Base-by-base conservation (phyloP, 2,329 filamentous ascomycete species). In the Harringtonia aguacate region DNA sequence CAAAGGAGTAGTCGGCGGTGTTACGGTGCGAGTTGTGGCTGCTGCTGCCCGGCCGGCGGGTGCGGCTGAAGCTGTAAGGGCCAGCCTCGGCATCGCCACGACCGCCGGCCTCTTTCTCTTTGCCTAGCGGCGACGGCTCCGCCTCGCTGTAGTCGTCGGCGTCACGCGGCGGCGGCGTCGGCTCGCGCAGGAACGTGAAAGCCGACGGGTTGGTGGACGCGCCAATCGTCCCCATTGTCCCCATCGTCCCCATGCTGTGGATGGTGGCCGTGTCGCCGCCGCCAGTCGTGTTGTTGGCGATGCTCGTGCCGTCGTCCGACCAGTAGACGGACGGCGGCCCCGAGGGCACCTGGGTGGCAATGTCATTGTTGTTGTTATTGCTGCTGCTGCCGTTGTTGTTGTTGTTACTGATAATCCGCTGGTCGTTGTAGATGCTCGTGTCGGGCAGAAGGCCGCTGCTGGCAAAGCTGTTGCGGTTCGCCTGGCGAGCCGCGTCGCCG, bases 161-260 rank as follows among this genome's bases (percentile, higher is more conserved):
- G 9, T 46, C 38, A 12, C 54, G 29, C 44, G 59, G 61, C 13
- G 62, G 55, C 13, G 63, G 63, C n/a, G 64, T 64, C 13, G 51
- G 53, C 43, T 67, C 64, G 17, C 63, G 61, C 51, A 63, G 65
- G 31, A 68, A 68, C 0, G 64, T 68, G 46, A 57, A 63, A 21
- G 58, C 54, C 1, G 52, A 53, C 20, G 52, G 48, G n/a, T 55
- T 54, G 34, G 51, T 48, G 17, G 44, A 38, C 8, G 41, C 41
- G 13, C 41, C 46, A 4, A 29, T 13, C 1, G 48, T 42, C n/a
- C 24, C 29, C 15, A 29, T 13, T 1, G 48, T 42, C n/a, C 24
- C 29, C 15, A 48, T 43, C 22, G 50, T 50, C 4, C 22, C 31
- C 7, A 37, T 10, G 22, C 34, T 30, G 18, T 17, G 41, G 27